These are phyloP conservation scores for Candida arabinofermentans DNA, from an alignment of 805 yeast genomes.

Conservation along the genomic window DNA sequence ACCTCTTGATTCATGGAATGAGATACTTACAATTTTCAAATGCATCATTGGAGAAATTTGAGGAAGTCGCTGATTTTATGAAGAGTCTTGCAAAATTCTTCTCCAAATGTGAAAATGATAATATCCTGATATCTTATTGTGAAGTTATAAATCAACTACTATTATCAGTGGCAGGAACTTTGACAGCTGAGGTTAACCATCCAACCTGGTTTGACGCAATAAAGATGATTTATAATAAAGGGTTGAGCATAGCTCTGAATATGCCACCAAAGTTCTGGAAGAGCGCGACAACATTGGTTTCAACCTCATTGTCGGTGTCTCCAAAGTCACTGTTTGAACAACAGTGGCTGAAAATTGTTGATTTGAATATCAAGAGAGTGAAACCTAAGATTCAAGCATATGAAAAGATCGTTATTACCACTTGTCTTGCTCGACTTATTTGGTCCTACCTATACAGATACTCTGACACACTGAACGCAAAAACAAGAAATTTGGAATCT, in stretches of 20 bases:
- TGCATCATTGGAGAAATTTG: conserved; percentile 85
- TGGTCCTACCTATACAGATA: conserved; percentile 91
- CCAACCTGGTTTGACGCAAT: conserved; percentile 92
- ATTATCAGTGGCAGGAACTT: conserved; percentile 75
- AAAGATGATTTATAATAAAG: conserved; percentile 49
- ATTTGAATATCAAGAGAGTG: conserved; percentile 53
- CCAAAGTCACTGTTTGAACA: conserved; percentile 69
- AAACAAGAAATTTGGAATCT: conserved; percentile 70
- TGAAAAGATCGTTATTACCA: conserved; percentile 53
- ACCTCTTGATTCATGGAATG: conserved; percentile 87
- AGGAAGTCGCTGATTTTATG: conserved; percentile 89
- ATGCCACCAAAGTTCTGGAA: conserved; percentile 56
- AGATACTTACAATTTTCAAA: conserved; percentile 72
- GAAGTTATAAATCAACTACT: conserved; percentile 75
- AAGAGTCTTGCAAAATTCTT: conserved; percentile 85
- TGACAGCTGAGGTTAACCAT: conserved; percentile 93
- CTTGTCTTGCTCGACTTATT: conserved; percentile 65
- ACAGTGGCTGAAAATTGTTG: conserved; percentile 70
- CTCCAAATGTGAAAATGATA: conserved; percentile 56
- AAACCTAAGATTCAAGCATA: conserved; percentile 54
- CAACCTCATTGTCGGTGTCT: conserved; percentile 75
- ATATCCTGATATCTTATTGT: conserved; percentile 72
- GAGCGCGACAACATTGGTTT: conserved; percentile 59
- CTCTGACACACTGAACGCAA: conserved; percentile 84
- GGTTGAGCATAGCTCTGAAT: conserved; percentile 41